These are phyloP conservation scores for Carex sylvatica DNA, from an alignment of 202 grass and related monocot species.

Conservation along the genomic window DNA sequence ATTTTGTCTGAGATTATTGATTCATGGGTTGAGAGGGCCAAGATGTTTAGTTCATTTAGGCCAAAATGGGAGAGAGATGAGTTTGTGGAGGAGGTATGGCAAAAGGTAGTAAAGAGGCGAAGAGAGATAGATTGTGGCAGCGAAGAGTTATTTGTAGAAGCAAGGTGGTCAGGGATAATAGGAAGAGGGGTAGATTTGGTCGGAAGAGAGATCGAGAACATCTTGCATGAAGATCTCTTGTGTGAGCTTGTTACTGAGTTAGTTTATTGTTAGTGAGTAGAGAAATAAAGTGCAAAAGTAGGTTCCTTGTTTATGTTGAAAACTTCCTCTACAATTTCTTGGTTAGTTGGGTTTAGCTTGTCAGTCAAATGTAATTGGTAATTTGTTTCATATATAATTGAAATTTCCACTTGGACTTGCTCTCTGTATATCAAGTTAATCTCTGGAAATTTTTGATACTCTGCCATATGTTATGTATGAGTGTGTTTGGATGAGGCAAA, in stretches of 20 bases:
- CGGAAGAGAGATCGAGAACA: conserved; percentile 33
- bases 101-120: conserved; percentile 41
- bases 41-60: conserved; percentile 13
- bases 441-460: conserved; percentile 13
- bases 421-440: conserved; percentile 19
- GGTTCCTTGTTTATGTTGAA: background rate
- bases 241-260: conserved; percentile 51
- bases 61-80: conserved; percentile 39
- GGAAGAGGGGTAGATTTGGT: conserved; percentile 50
- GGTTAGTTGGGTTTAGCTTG: background rate
- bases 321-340: background rate
- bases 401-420: conserved; percentile 11
- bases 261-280: conserved; percentile 18
- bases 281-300: background rate
- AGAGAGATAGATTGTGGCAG: conserved; percentile 40
- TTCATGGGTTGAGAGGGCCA: conserved; percentile 32
- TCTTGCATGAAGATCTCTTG: conserved; percentile 61
- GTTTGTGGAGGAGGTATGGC: conserved; percentile 67
- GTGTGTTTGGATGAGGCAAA: too few relatives aligned
- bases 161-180: conserved; percentile 43
- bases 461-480: too few relatives aligned
- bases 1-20: conserved; percentile 43
- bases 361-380: conserved; percentile 16
- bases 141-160: conserved; percentile 40
- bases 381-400: background rate